Evolutionary conservation across 306 rosid genomes (phyloP), one percentile per base, ranked within the genome.

Genomic region (Vachellia collinsii): DNA sequence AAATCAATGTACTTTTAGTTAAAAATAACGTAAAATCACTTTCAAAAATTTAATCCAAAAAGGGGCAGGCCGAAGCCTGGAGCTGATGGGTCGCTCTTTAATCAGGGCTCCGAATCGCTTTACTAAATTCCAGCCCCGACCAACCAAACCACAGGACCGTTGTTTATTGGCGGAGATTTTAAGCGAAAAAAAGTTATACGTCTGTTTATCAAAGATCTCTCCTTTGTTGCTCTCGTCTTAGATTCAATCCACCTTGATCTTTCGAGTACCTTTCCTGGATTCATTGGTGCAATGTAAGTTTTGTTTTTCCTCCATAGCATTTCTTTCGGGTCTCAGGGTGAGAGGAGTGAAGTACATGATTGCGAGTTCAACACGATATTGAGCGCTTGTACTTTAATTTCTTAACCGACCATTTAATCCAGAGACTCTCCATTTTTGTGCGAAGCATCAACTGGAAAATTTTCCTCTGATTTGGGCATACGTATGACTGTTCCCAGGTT

Each of bases 221-320:
- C 19, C 43, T 19, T 34, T 50, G 36, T 58, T 23, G 22, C 54
- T 7, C 23, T 41, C 74, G 71, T 69, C 78, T 61, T 78, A 70
- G 74, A 79, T 79, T 79, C 43, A 65, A 13, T 46, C 75, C 7
- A 44, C 58, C 39, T 70, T 70, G 39, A 70, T 43, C 43, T 44
- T 44, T 12, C 50, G 58, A 42, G 16, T 2, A 4, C 17, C 19
- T 9, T 37, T 69, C 38, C 1, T 54, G 36, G 50, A 74, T n/a
- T 74, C 67, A 16, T 74, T n/a, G 11, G 4, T n/a, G 68, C 78
- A 39, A 69, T 84, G 90, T 87, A 76, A 84, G 88, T 84, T 70
- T 82, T 19, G 61, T 54, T 34, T 72, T 72, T 29, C 53, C 34
- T 53, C 72, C 83, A 29, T 10, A 20, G 19, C 58, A 62, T 68